Conservation (phyloP, 148 eudicot species). For the Camellia lanceoleosa region DNA sequence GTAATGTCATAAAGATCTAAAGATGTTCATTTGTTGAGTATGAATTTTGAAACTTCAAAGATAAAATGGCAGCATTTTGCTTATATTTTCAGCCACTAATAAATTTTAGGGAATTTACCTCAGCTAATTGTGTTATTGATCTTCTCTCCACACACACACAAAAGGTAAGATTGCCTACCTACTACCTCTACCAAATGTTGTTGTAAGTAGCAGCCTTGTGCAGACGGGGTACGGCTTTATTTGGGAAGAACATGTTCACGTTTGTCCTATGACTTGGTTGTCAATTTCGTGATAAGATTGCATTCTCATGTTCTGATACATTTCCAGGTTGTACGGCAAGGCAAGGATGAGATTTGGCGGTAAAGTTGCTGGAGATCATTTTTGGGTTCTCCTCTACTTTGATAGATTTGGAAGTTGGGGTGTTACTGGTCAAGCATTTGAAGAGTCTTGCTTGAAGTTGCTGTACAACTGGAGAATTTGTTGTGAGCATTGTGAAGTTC, state of each 20-base stretch:
- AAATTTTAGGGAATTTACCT: no score
- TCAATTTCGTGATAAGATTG: background rate
- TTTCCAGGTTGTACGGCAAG: background rate
- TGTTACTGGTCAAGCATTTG: background rate
- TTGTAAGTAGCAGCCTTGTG: no score
- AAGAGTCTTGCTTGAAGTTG: background rate
- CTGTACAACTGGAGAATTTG: background rate
- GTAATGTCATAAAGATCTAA: no score
- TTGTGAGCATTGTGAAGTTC: background rate
- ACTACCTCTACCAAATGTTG: no score
- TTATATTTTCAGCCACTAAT: no score
- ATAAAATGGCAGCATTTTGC: no score
- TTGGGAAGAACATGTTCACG: constrained; percentile 35
- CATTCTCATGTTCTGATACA: background rate
- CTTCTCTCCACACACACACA: no score
- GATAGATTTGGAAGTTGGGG: background rate
- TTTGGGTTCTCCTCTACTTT: background rate
- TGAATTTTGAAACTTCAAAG: no score
- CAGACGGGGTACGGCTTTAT: no score
- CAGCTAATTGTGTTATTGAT: no score
- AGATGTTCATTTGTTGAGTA: no score
- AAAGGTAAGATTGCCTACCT: no score
- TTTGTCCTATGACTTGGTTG: background rate
- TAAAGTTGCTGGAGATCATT: background rate
- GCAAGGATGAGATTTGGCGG: background rate